Evolutionary conservation across 768 basidiomycete species (phyloP).

Genomic region (Cyclocybe aegerita): DNA sequence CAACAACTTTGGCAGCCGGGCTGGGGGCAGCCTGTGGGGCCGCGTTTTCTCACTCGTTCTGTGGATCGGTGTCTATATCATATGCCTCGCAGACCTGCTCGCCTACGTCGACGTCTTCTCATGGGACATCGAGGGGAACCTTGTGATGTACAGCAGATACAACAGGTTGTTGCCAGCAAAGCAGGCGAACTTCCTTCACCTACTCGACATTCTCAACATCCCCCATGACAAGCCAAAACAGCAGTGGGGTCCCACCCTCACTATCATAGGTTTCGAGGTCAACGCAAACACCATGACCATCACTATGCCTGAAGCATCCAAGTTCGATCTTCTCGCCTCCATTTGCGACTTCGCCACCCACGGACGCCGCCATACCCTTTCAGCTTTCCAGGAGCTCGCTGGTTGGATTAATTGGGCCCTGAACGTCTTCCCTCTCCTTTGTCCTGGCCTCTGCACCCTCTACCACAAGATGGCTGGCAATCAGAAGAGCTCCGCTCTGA

Average conservation of each 20-base stretch:
- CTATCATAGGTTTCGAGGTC: too few species aligned
- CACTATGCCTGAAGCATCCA: too few species aligned
- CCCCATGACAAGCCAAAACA: constrained; percentile 40
- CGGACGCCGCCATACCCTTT: too few species aligned
- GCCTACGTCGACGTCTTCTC: too few species aligned
- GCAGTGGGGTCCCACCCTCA: constrained; percentile 20
- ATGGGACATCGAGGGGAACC: not conserved
- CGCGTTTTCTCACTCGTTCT: too few species aligned
- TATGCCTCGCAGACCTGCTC: too few species aligned
- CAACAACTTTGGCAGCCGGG: constrained; percentile 28
- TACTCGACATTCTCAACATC: constrained; percentile 35
- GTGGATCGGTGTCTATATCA: too few species aligned
- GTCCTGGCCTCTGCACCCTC: constrained; percentile 22
- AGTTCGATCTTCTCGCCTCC: too few species aligned
- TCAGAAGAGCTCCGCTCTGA: too few species aligned
- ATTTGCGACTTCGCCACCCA: too few species aligned
- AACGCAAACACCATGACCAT: too few species aligned
- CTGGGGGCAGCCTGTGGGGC: too few species aligned
- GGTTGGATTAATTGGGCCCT: constrained; percentile 33
- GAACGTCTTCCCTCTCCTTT: constrained; percentile 28
- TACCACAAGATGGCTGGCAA: constrained; percentile 27
- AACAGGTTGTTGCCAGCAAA: constrained; percentile 15
- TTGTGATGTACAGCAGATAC: constrained; percentile 15
- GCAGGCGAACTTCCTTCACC: constrained; percentile 27
- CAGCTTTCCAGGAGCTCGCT: constrained; percentile 22